Conservation (phyloP, 208 protist species). For the Leptomonas seymouri region DNA sequence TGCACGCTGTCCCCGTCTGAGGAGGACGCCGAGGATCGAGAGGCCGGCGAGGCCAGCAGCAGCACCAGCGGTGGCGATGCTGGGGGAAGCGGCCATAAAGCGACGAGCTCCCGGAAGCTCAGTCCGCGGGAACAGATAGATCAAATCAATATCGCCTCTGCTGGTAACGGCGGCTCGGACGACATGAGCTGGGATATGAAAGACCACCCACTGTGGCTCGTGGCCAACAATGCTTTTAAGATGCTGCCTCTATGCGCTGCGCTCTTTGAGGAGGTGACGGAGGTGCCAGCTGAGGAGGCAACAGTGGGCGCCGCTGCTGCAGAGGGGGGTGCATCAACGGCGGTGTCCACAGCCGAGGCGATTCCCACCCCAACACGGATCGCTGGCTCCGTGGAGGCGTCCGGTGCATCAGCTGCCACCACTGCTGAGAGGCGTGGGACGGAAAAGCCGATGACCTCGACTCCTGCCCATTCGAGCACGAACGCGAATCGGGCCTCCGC, state of each 20-base stretch:
- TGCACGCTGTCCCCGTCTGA: conserved; percentile 22
- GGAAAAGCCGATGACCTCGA: conserved; percentile 2
- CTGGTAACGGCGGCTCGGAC: conserved; percentile 2
- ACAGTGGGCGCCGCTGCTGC: neutral
- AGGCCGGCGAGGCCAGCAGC: conserved; percentile 35
- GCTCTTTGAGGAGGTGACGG: conserved; percentile 83
- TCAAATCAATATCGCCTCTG: neutral
- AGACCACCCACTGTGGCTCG: conserved; percentile 78
- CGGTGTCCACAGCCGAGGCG: too few relatives aligned
- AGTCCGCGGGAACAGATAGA: conserved; percentile 5
- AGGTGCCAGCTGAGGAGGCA: neutral
- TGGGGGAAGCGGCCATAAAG: neutral
- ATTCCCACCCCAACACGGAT: too few relatives aligned
- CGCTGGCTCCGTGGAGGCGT: neutral
- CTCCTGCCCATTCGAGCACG: neutral
- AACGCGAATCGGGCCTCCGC: neutral
- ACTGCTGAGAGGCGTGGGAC: neutral
- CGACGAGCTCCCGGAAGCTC: neutral
- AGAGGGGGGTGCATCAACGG: neutral
- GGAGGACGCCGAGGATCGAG: conserved; percentile 23
- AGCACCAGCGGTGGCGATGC: conserved; percentile 51
- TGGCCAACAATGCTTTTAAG: conserved; percentile 78
- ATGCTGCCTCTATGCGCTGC: conserved; percentile 94
- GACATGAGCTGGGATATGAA: conserved; percentile 66
- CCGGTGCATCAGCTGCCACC: conserved; percentile 85